phyloP scores from a whole-genome alignment of 225 moss, liverwort and hornwort genomes.

The Bryoerythrophyllum caledonicum region DNA sequence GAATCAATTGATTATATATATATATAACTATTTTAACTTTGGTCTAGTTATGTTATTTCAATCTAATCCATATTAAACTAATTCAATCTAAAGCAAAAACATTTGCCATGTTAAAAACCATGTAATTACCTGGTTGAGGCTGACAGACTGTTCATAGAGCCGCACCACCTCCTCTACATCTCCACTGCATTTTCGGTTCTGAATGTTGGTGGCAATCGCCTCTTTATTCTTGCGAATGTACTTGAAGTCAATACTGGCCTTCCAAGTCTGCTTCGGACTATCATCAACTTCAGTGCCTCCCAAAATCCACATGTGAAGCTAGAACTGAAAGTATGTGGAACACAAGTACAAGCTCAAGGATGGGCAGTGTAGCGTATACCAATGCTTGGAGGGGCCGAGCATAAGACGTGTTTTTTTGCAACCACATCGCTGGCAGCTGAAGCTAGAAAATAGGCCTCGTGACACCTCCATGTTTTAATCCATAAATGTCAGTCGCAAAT shows the following conservation, averaged over 20 bases:
- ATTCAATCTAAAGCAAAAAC: not conserved
- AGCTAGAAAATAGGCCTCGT: too few relatives aligned
- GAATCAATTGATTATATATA: too few relatives aligned
- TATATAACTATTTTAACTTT: too few relatives aligned
- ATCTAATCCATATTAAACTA: too few relatives aligned
- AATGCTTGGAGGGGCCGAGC: slow-evolving; percentile 5
- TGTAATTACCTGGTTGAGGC: slow-evolving; percentile 59
- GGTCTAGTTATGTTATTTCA: too few relatives aligned
- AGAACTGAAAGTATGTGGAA: not conserved
- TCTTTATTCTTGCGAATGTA: slow-evolving; percentile 91
- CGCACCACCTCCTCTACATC: slow-evolving; percentile 92
- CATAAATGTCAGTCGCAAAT: too few relatives aligned
- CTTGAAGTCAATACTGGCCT: slow-evolving; percentile 98
- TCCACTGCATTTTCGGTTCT: slow-evolving; percentile 79
- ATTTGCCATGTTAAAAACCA: not conserved
- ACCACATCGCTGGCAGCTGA: slow-evolving; percentile 36
- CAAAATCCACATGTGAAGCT: not conserved
- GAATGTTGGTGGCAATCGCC: slow-evolving; percentile 67
- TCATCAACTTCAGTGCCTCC: slow-evolving; percentile 41
- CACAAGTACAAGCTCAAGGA: not conserved
- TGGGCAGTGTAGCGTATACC: slow-evolving; percentile 15
- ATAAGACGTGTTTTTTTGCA: slow-evolving; percentile 15
- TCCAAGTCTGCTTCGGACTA: slow-evolving; percentile 72
- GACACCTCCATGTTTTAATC: slow-evolving; percentile 27
- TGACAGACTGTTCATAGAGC: slow-evolving; percentile 86